phyloP scores from a whole-genome alignment of 768 basidiomycete species.

The Lactarius sp. region DNA sequence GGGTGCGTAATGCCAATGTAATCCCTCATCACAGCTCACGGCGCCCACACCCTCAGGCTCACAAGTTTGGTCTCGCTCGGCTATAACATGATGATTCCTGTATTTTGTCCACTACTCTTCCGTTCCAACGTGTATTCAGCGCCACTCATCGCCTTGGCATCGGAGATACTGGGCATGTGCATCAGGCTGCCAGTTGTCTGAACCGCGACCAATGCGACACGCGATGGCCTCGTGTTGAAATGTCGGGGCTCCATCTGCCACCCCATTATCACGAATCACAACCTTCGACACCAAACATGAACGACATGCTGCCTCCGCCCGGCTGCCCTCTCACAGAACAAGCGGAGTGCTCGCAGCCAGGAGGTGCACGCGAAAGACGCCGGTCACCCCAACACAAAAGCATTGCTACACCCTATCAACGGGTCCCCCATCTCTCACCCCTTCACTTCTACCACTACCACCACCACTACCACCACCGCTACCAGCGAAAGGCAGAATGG shows the following conservation, averaged over 20 bases:
- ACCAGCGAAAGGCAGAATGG: constrained; percentile 16
- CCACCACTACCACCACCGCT: neutral
- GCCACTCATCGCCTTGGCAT: constrained; percentile 1
- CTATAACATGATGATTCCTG: neutral
- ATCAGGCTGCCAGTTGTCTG: constrained; percentile 7
- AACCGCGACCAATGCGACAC: constrained; percentile 12
- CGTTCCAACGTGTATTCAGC: constrained; percentile 4
- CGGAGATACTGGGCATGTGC: constrained; percentile 2
- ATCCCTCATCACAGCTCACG: neutral
- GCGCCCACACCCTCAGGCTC: neutral
- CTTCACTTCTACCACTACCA: neutral
- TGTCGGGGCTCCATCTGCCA: constrained; percentile 4
- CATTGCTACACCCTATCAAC: neutral
- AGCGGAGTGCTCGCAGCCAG: constrained; percentile 10
- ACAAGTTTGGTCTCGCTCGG: neutral
- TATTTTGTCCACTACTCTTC: neutral
- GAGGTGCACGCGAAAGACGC: constrained; percentile 16
- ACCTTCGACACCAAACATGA: constrained; percentile 7
- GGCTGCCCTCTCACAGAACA: constrained; percentile 14
- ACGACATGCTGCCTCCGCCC: constrained; percentile 23
- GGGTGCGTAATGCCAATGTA: neutral
- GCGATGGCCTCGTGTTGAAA: constrained; percentile 19
- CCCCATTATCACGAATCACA: constrained; percentile 21
- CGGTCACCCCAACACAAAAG: constrained; percentile 17
- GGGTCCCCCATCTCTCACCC: constrained; percentile 1